Evolutionary conservation across 192 early-diverging fungal genomes (phyloP).

Genomic region (Cetraspora pellucida): DNA sequence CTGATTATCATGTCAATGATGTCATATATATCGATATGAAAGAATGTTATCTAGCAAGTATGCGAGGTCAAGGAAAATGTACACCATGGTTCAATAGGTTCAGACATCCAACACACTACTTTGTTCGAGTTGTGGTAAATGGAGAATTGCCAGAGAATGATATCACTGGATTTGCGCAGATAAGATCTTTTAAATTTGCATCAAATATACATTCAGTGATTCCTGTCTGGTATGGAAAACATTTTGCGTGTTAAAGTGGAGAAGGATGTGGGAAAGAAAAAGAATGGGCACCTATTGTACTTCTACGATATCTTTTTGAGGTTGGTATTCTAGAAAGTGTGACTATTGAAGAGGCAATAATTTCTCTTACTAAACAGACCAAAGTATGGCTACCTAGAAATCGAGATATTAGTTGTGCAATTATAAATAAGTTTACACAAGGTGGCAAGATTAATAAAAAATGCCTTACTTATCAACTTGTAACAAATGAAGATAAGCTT

Average conservation of each 20-base stretch:
- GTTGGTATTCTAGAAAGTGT: slow-evolving; percentile 8
- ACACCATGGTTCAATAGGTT: slow-evolving; percentile 15
- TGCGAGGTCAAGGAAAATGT: slow-evolving; percentile 15
- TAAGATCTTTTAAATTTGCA: slow-evolving; percentile 7
- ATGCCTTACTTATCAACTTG: not conserved
- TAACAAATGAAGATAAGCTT: slow-evolving; percentile 24
- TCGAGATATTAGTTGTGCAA: slow-evolving; percentile 24
- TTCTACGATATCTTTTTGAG: slow-evolving; percentile 18
- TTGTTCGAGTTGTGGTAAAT: slow-evolving; percentile 12
- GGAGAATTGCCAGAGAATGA: slow-evolving; percentile 12
- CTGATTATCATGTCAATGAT: slow-evolving; percentile 11
- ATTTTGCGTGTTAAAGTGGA: slow-evolving; percentile 1
- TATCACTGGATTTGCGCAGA: slow-evolving; percentile 6
- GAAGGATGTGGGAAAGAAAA: slow-evolving; percentile 13
- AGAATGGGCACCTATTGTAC: not conserved
- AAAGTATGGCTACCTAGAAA: slow-evolving; percentile 24
- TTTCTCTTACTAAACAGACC: slow-evolving; percentile 26
- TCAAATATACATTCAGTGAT: slow-evolving; percentile 9
- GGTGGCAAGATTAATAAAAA: slow-evolving; percentile 18
- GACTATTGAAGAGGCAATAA: slow-evolving; percentile 5
- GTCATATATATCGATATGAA: slow-evolving; percentile 26
- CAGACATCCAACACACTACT: slow-evolving; percentile 17
- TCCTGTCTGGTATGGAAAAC: slow-evolving; percentile 7
- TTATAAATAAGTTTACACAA: slow-evolving; percentile 18
- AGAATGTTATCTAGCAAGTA: slow-evolving; percentile 19